Conservation (phyloP, 1,284 basidiomycete species). For the Phellopilus nigrolimitatus region DNA sequence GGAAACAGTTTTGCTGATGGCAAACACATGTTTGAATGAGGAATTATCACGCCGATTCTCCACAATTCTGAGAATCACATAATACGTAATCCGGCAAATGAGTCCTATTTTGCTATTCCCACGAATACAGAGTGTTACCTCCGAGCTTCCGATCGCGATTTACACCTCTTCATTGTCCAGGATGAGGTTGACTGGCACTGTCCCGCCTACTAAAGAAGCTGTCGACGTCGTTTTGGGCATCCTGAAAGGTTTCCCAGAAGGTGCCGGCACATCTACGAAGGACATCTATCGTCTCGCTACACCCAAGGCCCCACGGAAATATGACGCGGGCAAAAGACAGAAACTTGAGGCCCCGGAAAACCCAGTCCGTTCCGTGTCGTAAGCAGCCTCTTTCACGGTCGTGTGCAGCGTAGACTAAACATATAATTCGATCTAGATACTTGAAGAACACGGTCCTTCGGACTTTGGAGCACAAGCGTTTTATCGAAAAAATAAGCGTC, state of each 20-base stretch:
- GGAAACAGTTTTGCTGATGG: no score
- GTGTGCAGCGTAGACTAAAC: background rate
- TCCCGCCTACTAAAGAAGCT: conserved; percentile 11
- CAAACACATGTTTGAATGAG: no score
- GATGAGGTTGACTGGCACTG: conserved; percentile 15
- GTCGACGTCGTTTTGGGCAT: conserved; percentile 7
- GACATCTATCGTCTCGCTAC: conserved; percentile 11
- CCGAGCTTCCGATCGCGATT: no score
- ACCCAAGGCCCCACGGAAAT: background rate
- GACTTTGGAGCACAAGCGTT: conserved; percentile 2
- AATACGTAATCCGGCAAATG: no score
- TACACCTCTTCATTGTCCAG: no score
- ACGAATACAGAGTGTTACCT: background rate
- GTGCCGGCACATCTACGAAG: conserved; percentile 10
- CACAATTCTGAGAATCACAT: no score
- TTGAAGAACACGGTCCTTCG: conserved; percentile 13
- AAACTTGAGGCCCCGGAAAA: background rate
- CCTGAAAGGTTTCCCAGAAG: conserved; percentile 1
- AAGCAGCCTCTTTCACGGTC: background rate
- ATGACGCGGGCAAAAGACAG: background rate
- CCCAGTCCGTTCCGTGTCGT: conserved; percentile 1
- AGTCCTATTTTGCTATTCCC: no score
- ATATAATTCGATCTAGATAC: background rate
- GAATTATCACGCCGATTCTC: no score
- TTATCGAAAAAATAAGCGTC: conserved; percentile 14